Base-by-base conservation (phyloP, 345 rosid genomes). In the Mangifera indica region DNA sequence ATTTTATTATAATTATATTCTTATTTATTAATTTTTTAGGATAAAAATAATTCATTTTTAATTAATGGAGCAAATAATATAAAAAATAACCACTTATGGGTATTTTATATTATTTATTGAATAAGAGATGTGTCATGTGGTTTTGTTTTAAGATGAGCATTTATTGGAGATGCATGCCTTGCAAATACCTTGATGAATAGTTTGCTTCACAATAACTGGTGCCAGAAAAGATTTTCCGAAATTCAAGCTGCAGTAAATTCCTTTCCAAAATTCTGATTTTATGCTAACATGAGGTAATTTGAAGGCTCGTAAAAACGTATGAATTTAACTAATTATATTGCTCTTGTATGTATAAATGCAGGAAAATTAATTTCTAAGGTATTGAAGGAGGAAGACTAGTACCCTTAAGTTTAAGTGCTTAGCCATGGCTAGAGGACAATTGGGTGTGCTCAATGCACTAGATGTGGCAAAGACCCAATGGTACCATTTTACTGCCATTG, bases 401-500 rank as follows among this genome's bases (percentile, higher is more conserved):
- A 24, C 11, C 54, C 9, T 5, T 21, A 32, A 51, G 58, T 7
- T 20, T 17, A 12, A 18, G 45, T 10, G 4, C 55, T 17, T 56
- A 45, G 72, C 49, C 52, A 89, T 91, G 94, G 81, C 78, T 17
- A 40, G 61, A n/a, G 81, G 85, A 29, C 76, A 85, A 55, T 5
- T 78, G 56, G 70, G 75, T 32, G 83, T 91, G 66, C 86, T 91
- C 29, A 83, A 74, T 44, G 81, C 92, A 52, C 93, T 91, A 14
- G 93, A 91, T 51, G 80, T 32, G 2, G 88, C 93, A 1, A 84
- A 86, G 79, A 77, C 85, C 34, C 92, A 87, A 71, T 74, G 77
- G 80, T 91, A 85, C 75, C 93, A 86, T 75, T 64, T 80, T 76
- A 91, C 82, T 5, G 84, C 94, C 17, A 81, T 89, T 17, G 73